These are phyloP conservation scores for Trichomonascus vanleenenianus DNA, from an alignment of 805 yeast species.

Conservation along the genomic window DNA sequence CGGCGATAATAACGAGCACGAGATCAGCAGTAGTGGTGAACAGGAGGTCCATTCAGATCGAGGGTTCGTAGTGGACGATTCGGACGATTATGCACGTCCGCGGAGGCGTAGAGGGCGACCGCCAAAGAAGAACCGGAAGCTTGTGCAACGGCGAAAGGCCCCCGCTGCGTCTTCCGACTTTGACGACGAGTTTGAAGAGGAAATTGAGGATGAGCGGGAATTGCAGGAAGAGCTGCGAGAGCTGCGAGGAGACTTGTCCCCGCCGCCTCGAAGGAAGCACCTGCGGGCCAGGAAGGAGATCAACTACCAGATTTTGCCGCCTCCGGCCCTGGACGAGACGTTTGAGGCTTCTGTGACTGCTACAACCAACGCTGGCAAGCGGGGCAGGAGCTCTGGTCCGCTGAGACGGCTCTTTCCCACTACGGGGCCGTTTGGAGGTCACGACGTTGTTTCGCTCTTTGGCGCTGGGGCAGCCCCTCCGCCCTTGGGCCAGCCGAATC, in stretches of 20 bases:
- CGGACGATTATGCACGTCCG: constrained; percentile 5
- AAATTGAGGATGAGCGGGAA: constrained; percentile 6
- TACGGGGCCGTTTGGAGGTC: constrained; percentile 97
- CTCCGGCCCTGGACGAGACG: constrained; percentile 37
- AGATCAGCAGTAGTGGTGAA: constrained; percentile 1
- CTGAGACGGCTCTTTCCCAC: constrained; percentile 77
- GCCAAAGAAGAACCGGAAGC: neutral
- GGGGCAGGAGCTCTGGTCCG: constrained; percentile 26
- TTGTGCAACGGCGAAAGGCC: neutral
- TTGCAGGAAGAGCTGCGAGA: constrained; percentile 18
- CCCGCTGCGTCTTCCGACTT: constrained; percentile 5
- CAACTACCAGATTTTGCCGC: constrained; percentile 80
- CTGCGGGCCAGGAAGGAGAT: constrained; percentile 64
- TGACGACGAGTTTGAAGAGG: constrained; percentile 5
- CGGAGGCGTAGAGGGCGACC: constrained; percentile 4
- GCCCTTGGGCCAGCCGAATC: neutral
- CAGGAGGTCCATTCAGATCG: constrained; percentile 5
- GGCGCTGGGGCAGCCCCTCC: constrained; percentile 31
- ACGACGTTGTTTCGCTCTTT: constrained; percentile 79
- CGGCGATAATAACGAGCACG: constrained; percentile 4
- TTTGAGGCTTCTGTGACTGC: constrained; percentile 25
- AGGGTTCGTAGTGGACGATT: constrained; percentile 9
- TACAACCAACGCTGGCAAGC: constrained; percentile 24
- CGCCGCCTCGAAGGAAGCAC: constrained; percentile 35
- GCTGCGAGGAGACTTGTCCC: constrained; percentile 30